Base-by-base conservation (phyloP, 2,329 filamentous ascomycete genomes). In the Penicillium sp. region DNA sequence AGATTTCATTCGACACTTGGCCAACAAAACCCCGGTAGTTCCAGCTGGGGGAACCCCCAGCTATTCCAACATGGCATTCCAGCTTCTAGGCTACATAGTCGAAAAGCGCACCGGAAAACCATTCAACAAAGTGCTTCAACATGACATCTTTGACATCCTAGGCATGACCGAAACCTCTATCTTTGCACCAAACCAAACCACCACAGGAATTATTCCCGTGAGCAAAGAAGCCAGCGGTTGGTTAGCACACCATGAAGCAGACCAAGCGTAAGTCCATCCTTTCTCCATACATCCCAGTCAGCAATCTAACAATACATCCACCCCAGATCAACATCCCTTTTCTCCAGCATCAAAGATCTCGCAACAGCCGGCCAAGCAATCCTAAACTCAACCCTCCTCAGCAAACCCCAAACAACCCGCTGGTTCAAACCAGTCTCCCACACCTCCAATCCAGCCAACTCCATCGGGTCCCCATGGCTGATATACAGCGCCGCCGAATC, bases 391-490 rank as follows among this genome's bases (percentile, higher is more conserved):
- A 45, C 43, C 27, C 68, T 79, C 6, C 65, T 79, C 4, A 34
- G 66, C 15, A 39, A 59, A 6, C 63, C 68, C 19, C 65, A 69
- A 40, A 78, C 75, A 16, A 68, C 72, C 10, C 70, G 67, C 45
- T 79, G 76, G 76, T 62, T 79, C 41, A 76, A 78, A 54, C 76
- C 76, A 0, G 70, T 70, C 6, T 60, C 75, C 2, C 72, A 75
- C 61, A 45, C 43, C n/a, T 45, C 43, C 6, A 45, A 45, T 3
- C 25, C 27, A 8, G 27, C 27, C 43, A 45, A 45, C n/a, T 45
- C 43, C 10, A 15, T 45, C 27, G 43, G 43, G 31, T 45, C n/a
- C 27, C 43, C 43, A 21, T 45, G 43, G 43, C n/a, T 45, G 2
- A 45, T 45, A 45, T 45, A 45, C 11, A 45, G 43, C n/a, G n/a